Evolutionary conservation across 2,329 filamentous ascomycete species (phyloP).

Genomic region (Pseudodiploospora longispora): DNA sequence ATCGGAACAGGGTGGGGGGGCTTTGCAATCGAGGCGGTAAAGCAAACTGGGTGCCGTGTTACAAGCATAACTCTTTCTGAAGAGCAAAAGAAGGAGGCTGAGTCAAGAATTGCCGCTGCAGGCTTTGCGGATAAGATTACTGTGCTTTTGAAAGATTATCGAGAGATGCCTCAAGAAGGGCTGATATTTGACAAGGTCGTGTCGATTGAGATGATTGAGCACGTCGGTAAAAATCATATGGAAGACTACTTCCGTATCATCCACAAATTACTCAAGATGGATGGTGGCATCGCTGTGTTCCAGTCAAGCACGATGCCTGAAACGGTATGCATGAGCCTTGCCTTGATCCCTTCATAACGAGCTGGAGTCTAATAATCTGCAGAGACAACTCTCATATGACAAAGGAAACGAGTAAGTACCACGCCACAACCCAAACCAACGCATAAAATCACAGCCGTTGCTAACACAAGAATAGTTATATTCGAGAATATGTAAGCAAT

Average conservation of each 20-base stretch:
- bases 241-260: constrained; percentile 60
- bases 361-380: too few relatives aligned
- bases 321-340: constrained; percentile 16
- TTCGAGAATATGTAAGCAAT: constrained; percentile 1
- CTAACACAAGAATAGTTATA: background rate
- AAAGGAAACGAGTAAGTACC: constrained; percentile 49
- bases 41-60: constrained; percentile 57
- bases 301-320: constrained; percentile 76
- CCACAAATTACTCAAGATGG: constrained; percentile 54
- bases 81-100: constrained; percentile 62
- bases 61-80: constrained; percentile 61
- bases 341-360: too few relatives aligned
- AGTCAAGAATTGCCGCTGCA: constrained; percentile 53
- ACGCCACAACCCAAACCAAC: background rate
- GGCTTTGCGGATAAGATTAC: constrained; percentile 53
- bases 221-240: constrained; percentile 60
- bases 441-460: background rate
- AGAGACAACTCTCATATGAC: background rate
- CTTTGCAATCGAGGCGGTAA: constrained; percentile 62
- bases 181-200: constrained; percentile 61
- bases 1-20: constrained; percentile 72
- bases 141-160: constrained; percentile 63
- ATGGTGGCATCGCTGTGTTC: constrained; percentile 61
- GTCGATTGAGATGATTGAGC: constrained; percentile 72
- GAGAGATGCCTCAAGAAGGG: constrained; percentile 46